These are phyloP conservation scores for Angomonas deanei DNA, from an alignment of 208 protist species.

Conservation along the genomic window DNA sequence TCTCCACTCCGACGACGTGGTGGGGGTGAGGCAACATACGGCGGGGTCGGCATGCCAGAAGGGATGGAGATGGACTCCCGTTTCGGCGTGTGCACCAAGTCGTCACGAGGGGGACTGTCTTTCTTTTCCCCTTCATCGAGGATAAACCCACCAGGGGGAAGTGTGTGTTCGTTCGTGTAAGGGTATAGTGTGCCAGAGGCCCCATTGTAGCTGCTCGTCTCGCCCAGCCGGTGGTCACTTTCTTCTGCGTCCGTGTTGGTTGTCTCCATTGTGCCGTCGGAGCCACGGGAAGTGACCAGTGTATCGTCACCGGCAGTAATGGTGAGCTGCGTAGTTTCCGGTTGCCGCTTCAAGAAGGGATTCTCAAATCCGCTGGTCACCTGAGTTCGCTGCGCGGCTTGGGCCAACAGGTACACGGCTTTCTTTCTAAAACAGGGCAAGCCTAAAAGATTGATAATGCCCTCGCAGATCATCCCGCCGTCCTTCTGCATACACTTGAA, in stretches of 20 bases:
- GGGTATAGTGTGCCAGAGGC: too few species aligned
- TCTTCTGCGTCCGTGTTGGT: too few species aligned
- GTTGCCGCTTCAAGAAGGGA: not conserved
- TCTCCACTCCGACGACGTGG: not conserved
- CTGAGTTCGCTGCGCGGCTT: not conserved
- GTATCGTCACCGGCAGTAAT: too few species aligned
- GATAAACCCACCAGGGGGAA: too few species aligned
- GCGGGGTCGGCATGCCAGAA: not conserved
- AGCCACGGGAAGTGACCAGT: too few species aligned
- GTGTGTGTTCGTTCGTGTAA: too few species aligned
- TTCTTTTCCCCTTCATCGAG: too few species aligned
- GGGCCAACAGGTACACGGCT: not conserved
- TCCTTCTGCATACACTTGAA: not conserved
- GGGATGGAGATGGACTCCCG: not conserved
- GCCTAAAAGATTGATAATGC: not conserved
- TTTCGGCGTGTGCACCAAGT: not conserved
- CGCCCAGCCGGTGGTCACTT: too few species aligned
- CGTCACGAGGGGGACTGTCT: not conserved
- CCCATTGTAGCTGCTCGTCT: too few species aligned
- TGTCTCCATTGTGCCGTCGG: too few species aligned
- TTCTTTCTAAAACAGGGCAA: not conserved
- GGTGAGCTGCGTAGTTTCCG: too few species aligned
- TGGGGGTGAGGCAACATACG: not conserved
- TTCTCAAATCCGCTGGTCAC: not conserved
- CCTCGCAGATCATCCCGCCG: not conserved